Conservation (phyloP, 2,329 filamentous ascomycete species). For the Sporothrix brunneoviolacea region DNA sequence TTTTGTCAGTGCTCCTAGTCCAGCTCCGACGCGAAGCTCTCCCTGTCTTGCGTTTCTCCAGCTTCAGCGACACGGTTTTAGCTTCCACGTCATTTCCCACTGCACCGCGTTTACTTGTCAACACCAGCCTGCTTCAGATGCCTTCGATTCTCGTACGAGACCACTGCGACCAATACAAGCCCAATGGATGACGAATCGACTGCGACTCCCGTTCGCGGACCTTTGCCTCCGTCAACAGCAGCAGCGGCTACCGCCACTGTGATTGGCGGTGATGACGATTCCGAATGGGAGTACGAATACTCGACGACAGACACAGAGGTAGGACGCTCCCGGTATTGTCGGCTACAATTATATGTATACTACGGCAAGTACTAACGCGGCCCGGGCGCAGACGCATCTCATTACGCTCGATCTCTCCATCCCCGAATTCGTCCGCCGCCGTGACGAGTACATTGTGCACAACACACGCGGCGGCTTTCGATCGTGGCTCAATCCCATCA, state of each 20-base stretch:
- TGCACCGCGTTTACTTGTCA: too few species aligned
- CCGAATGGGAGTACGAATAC: slow-evolving; percentile 63
- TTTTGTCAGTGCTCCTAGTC: too few species aligned
- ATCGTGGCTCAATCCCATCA: slow-evolving; percentile 29
- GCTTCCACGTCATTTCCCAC: too few species aligned
- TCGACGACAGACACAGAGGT: slow-evolving; percentile 58
- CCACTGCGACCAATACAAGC: background rate
- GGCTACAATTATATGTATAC: too few species aligned
- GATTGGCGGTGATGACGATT: slow-evolving; percentile 41
- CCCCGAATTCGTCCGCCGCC: slow-evolving; percentile 45
- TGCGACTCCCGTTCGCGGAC: background rate
- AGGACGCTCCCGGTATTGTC: background rate
- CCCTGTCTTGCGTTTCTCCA: too few species aligned
- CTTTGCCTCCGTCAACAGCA: background rate
- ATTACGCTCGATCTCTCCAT: slow-evolving; percentile 57
- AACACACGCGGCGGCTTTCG: slow-evolving; percentile 40
- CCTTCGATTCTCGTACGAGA: background rate
- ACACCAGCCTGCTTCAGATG: background rate
- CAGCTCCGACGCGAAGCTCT: too few species aligned
- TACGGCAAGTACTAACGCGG: too few species aligned
- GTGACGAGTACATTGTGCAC: slow-evolving; percentile 32
- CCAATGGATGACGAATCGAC: background rate
- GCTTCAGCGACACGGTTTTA: too few species aligned
- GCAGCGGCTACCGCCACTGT: background rate
- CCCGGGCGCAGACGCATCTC: slow-evolving; percentile 51